These are phyloP conservation scores for Angomonas ambiguus DNA, from an alignment of 208 protist species.

Conservation along the genomic window DNA sequence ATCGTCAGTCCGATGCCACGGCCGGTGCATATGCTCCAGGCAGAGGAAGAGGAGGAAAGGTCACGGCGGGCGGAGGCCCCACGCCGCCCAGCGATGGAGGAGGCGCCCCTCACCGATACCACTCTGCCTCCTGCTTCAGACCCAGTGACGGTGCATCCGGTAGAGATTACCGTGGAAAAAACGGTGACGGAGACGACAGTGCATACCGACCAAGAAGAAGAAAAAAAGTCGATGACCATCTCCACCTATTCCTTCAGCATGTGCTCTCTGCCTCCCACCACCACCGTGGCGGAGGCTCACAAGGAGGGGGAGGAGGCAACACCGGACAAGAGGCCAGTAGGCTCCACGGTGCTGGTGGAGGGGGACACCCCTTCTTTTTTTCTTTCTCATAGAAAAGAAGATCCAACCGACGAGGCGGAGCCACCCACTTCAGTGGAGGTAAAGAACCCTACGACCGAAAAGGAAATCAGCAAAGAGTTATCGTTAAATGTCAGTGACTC, in stretches of 20 bases:
- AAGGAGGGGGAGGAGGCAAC: not conserved
- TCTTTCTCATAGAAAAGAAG: slow-evolving; percentile 7
- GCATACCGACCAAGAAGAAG: slow-evolving; percentile 1
- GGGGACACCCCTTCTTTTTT: slow-evolving; percentile 46
- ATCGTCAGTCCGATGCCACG: slow-evolving; percentile 31
- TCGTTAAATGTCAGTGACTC: too few species aligned
- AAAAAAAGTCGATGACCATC: not conserved
- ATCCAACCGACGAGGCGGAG: not conserved
- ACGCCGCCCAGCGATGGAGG: too few species aligned
- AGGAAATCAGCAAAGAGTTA: not conserved
- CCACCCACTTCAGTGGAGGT: not conserved
- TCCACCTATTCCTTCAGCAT: not conserved
- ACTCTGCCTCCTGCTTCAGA: not conserved
- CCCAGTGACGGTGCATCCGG: not conserved
- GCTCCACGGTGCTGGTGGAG: slow-evolving; percentile 47
- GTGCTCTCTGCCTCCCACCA: not conserved
- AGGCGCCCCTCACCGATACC: not conserved
- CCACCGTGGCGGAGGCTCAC: not conserved
- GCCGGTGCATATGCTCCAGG: slow-evolving; percentile 8
- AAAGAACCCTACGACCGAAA: not conserved
- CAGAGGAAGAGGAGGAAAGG: too few species aligned
- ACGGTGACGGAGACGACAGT: not conserved
- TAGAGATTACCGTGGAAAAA: not conserved
- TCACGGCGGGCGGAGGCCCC: too few species aligned
- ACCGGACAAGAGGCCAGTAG: slow-evolving; percentile 6